These are phyloP conservation scores for Alternaria brassicae DNA, from an alignment of 2,329 filamentous ascomycete species.

Conservation along the genomic window DNA sequence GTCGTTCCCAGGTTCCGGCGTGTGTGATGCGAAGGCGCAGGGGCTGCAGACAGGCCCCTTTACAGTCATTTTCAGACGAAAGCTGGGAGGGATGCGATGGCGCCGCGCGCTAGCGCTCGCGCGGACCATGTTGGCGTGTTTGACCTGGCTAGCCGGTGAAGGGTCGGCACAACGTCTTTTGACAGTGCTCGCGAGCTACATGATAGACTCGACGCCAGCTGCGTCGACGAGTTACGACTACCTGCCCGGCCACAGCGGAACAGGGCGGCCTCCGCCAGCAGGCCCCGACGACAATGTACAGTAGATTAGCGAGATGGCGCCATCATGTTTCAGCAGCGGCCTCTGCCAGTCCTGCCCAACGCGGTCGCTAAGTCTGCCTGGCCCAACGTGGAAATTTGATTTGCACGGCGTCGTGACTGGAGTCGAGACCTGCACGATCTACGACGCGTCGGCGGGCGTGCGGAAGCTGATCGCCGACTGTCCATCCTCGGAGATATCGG, in stretches of 20 bases:
- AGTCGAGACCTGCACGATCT: constrained; percentile 11
- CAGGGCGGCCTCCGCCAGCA: background rate
- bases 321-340: constrained; percentile 1
- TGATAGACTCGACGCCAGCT: background rate
- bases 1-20: constrained; percentile 33
- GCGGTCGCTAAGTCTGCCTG: constrained; percentile 2
- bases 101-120: constrained; percentile 24
- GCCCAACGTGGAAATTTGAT: constrained; percentile 8
- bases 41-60: constrained; percentile 41
- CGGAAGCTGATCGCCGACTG: constrained; percentile 3
- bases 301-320: background rate
- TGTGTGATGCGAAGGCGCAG: constrained; percentile 38
- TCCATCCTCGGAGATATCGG: constrained; percentile 5
- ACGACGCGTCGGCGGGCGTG: constrained; percentile 6
- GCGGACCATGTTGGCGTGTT: constrained; percentile 25
- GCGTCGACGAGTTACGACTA: constrained; percentile 3
- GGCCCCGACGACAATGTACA: background rate
- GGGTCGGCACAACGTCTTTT: constrained; percentile 17
- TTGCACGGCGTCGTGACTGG: constrained; percentile 8
- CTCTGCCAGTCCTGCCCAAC: background rate
- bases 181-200: constrained; percentile 13
- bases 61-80: constrained; percentile 25
- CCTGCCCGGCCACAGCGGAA: background rate
- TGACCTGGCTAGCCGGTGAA: constrained; percentile 18
- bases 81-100: constrained; percentile 30